Evolutionary conservation across 176 grass and related monocot species (phyloP), one percentile per base, ranked within the genome.

Genomic region (Oryza meyeriana): DNA sequence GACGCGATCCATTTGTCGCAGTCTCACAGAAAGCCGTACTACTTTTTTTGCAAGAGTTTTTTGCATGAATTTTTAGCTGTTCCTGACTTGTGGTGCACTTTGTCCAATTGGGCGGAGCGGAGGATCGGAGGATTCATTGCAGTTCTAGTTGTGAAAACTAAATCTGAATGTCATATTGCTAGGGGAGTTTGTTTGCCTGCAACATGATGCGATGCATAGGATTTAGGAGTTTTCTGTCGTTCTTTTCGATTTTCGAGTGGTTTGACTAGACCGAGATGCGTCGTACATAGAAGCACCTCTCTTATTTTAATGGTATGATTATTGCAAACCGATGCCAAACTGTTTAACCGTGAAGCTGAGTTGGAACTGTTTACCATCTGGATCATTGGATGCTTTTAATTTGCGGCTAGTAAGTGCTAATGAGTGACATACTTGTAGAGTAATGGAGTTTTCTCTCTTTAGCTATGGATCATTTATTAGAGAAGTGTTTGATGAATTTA

Each of bases 211-310:
- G 68, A 72, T 65, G 59, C 58, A 27, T 32, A 48, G 10, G 22
- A 4, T 18, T 41, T 17, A 6, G 24, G 7, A 31, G 67, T 74
- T 74, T 14, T 52, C 69, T 69, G 62, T 48, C 31, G 5, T 30
- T 22, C 20, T 28, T 67, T 75, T 75, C 75, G n/a, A 62, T 39
- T 74, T 80, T 31, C 3, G 50, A 69, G 33, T 38, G 29, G 50
- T 59, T 80, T 80, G 62, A 79, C 87, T 48, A 25, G 61, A 64
- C 62, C 14, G 69, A 52, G 39, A 70, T 80, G 24, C 30, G 7
- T 57, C 20, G 1, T 10, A 10, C 22, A 59, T 25, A 25, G n/a
- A 24, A 25, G 0, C 55, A 4, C 55, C 55, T 25, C 6, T 6
- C 48, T 64, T 63, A 12, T 45, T 77, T 28, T 58, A 10, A 34